These are phyloP conservation scores for Cyclaneusma minus DNA, from an alignment of 2,329 filamentous ascomycete species.

Conservation along the genomic window DNA sequence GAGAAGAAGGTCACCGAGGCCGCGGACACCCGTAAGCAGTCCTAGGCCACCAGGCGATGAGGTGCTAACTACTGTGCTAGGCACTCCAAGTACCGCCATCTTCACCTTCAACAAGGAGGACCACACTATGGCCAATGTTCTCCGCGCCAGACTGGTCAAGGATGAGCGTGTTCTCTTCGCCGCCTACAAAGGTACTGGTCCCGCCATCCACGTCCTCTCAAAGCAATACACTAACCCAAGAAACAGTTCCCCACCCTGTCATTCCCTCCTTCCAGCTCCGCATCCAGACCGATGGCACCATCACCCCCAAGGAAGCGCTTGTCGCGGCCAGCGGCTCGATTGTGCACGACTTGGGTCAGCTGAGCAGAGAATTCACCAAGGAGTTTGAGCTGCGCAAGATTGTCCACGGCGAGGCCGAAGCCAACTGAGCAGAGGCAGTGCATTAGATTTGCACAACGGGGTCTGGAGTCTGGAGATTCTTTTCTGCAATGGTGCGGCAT, in stretches of 20 bases:
- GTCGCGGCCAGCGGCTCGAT: constrained; percentile 68
- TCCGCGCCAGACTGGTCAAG: constrained; percentile 72
- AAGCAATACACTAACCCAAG: not conserved
- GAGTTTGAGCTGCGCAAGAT: constrained; percentile 85
- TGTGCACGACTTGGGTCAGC: constrained; percentile 62
- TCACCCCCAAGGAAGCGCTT: constrained; percentile 81
- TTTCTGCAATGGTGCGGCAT: no score
- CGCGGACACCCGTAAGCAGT: constrained; percentile 68
- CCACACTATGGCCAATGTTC: constrained; percentile 83
- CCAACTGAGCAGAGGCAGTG: no score
- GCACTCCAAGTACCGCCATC: constrained; percentile 86
- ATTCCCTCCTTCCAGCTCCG: constrained; percentile 51
- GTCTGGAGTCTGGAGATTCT: no score
- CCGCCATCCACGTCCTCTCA: constrained; percentile 23
- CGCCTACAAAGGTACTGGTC: constrained; percentile 70
- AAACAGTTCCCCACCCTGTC: constrained; percentile 22
- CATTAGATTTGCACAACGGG: no score
- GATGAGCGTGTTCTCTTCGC: constrained; percentile 76
- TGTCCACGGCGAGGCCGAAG: constrained; percentile 50
- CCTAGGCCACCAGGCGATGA: constrained; percentile 1
- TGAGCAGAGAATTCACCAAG: constrained; percentile 81
- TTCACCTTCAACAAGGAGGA: constrained; percentile 96
- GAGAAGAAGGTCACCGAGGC: constrained; percentile 91
- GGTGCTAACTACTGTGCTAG: constrained; percentile 26
- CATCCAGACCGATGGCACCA: constrained; percentile 77